Conservation (phyloP, 2,329 filamentous ascomycete genomes). For the Penicillium verrucosum region DNA sequence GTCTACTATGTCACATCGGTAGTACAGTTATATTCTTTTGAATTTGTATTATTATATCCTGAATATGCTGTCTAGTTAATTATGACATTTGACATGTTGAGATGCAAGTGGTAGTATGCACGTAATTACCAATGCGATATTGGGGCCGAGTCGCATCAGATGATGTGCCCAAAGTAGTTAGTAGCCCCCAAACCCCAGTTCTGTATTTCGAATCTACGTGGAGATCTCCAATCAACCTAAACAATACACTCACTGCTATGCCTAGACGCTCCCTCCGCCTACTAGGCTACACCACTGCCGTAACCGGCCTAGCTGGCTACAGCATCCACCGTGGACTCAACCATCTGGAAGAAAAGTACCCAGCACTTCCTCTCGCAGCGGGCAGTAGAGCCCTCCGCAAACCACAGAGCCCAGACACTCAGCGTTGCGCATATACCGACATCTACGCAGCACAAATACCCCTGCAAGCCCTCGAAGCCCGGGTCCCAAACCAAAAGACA, state of each 20-base stretch:
- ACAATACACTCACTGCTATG: background rate
- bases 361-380: conserved; percentile 13
- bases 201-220: background rate
- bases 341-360: conserved; percentile 28
- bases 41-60: too few species aligned
- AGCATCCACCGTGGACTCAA: conserved; percentile 21
- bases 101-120: background rate
- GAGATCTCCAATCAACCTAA: too few species aligned
- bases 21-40: too few species aligned
- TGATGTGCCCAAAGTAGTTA: background rate
- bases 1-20: too few species aligned
- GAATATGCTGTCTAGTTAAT: too few species aligned
- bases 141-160: background rate
- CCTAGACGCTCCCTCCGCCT: conserved; percentile 2
- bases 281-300: conserved; percentile 11
- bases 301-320: conserved; percentile 17
- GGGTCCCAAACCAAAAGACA: background rate
- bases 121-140: too few species aligned
- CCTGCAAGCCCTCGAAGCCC: conserved; percentile 12
- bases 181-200: background rate
- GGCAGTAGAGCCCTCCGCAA: conserved; percentile 21
- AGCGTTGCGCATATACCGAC: conserved; percentile 26
- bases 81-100: too few species aligned
- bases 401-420: conserved; percentile 13
- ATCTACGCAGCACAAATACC: conserved; percentile 26